Percentiles rank a stretch among this genome's conserved stretches.
Evolutionary conservation across 192 early-diverging fungal species (phyloP).

Genomic region (Gonapodya prolifera): DNA sequence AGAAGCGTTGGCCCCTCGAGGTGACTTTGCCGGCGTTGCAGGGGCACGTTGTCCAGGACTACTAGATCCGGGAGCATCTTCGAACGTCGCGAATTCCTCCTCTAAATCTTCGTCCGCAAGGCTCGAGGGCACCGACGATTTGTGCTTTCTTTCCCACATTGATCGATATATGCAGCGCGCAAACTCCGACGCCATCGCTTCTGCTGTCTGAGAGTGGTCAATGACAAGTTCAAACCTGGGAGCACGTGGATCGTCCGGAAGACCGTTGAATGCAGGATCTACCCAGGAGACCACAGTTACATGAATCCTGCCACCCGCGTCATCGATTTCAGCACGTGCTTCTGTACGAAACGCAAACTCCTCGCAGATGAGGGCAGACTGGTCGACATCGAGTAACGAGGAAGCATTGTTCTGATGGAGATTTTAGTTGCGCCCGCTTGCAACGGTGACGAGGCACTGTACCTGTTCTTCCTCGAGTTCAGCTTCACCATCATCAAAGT

Average conservation of each 20-base stretch:
- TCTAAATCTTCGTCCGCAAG: constrained; percentile 33
- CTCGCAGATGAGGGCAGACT: constrained; percentile 54
- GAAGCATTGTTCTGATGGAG: not conserved
- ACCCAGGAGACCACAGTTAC: constrained; percentile 31
- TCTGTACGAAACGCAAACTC: constrained; percentile 29
- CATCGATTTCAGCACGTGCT: constrained; percentile 11
- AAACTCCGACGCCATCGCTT: constrained; percentile 29
- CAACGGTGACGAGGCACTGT: too few species aligned
- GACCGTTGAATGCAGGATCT: constrained; percentile 28
- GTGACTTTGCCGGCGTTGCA: not conserved
- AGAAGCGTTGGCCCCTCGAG: constrained; percentile 7
- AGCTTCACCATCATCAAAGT: constrained; percentile 66
- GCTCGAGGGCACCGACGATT: constrained; percentile 10
- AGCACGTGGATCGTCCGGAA: not conserved
- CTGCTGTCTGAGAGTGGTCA: constrained; percentile 21
- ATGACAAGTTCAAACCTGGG: constrained; percentile 23
- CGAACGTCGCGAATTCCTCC: constrained; percentile 34
- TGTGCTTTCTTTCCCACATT: constrained; percentile 45
- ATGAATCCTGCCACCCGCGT: not conserved
- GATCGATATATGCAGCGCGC: constrained; percentile 47
- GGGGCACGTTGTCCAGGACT: too few species aligned
- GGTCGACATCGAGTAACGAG: constrained; percentile 46
- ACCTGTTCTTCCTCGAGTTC: constrained; percentile 39
- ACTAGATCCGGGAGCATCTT: constrained; percentile 10
- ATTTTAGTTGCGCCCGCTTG: too few species aligned